Base-by-base conservation (phyloP, 352 stramenopile genomes). In the Phytophthora sojae region DNA sequence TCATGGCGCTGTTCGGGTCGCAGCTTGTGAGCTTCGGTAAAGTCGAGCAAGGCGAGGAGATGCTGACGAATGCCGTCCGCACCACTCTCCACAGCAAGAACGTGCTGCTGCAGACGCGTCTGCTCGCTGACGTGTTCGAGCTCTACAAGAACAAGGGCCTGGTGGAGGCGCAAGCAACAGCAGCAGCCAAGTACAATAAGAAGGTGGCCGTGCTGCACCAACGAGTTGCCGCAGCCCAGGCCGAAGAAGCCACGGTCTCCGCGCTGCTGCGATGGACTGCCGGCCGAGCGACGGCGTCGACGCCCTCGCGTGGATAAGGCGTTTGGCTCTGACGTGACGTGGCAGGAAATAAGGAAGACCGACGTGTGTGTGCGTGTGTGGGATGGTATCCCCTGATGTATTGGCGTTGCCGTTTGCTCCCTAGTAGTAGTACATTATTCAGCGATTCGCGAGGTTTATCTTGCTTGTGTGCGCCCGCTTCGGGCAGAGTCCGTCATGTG, bases 1-100 rank as follows among this genome's bases (percentile, higher is more conserved):
- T 90, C 58, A 90, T 93, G 85, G 85, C 80, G 19, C 61, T 96
- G 9, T 85, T 92, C 19, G 88, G 88, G 3, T 76, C 82, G 4
- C 72, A 83, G 51, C 72, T 94, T 11, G 69, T 89, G 11, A 77
- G 69, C 21, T 56, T 64, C 6, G 75, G 75, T 12, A 82, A 79
- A 32, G 17, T 69, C 2, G 74, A 89, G 26, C 75, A 80, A 17
- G 86, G 86, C 19, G 88, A 96, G 56, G 72, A 80, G 54, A 91
- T 82, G 29, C 76, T 94, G 29, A 87, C 76, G 57, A 85, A 79
- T 30, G 85, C 83, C 14, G 66, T 93, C 29, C 68, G 73, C n/a
- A 74, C 85, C 23, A 78, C 72, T 7, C 54, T 90, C 14, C 74
- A 89, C 57, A 77, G 73, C 23, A 96, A 93, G 70, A 93, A 94